These are phyloP conservation scores for Kodamaea fungicola DNA, from an alignment of 1,139 yeast species.

Conservation along the genomic window DNA sequence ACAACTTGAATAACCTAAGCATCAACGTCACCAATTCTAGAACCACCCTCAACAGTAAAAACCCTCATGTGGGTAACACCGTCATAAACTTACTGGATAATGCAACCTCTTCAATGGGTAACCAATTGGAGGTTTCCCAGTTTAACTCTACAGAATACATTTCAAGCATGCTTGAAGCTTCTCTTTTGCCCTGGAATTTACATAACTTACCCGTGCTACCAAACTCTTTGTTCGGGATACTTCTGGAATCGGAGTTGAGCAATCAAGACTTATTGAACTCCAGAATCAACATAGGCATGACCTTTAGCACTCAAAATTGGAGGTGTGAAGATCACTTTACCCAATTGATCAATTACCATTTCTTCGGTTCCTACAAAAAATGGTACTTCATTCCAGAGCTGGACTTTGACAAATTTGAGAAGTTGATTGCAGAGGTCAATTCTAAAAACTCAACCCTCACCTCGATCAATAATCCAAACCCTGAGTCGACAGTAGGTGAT, in stretches of 20 bases:
- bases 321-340: slow-evolving; percentile 72
- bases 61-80: background rate
- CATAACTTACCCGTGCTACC: slow-evolving; percentile 60
- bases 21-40: slow-evolving; percentile 6
- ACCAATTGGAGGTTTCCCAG: slow-evolving; percentile 15
- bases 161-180: slow-evolving; percentile 17
- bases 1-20: slow-evolving; percentile 15
- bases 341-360: slow-evolving; percentile 63
- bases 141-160: slow-evolving; percentile 22
- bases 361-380: slow-evolving; percentile 64
- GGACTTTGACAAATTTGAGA: slow-evolving; percentile 61
- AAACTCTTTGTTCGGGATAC: slow-evolving; percentile 46
- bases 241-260: slow-evolving; percentile 37
- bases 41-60: background rate
- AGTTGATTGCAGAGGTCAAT: slow-evolving; percentile 24
- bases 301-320: slow-evolving; percentile 74
- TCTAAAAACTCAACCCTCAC: slow-evolving; percentile 14
- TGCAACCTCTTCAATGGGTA: background rate
- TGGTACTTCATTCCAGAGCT: slow-evolving; percentile 82
- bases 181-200: slow-evolving; percentile 65
- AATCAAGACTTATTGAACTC: slow-evolving; percentile 35
- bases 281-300: slow-evolving; percentile 50
- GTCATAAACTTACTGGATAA: background rate
- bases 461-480: slow-evolving; percentile 21
- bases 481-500: slow-evolving; percentile 15